A percentile compares a stretch with the other conserved stretches of the same genome.
These are phyloP conservation scores for Daldinia loculata DNA, from an alignment of 495 filamentous ascomycete genomes.

Conservation along the genomic window DNA sequence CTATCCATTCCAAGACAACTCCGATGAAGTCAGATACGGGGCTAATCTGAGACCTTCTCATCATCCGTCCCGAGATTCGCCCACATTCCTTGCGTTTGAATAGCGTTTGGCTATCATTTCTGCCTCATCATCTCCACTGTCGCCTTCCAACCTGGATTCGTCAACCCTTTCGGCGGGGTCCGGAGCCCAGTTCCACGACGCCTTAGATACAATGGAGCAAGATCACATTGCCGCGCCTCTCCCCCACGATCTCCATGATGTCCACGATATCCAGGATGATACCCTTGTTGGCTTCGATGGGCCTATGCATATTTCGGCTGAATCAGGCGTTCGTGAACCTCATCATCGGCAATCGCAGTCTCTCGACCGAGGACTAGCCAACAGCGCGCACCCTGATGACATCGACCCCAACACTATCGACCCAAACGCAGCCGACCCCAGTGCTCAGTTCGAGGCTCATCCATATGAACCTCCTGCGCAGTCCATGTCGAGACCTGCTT, in stretches of 20 bases:
- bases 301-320: slow-evolving; percentile 44
- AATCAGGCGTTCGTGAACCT: slow-evolving; percentile 27
- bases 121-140: slow-evolving; percentile 4
- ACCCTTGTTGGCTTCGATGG: slow-evolving; percentile 52
- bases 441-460: slow-evolving; percentile 53
- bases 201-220: slow-evolving; percentile 60
- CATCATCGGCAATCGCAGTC: slow-evolving; percentile 51
- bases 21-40: slow-evolving; percentile 48
- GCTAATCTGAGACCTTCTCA: slow-evolving; percentile 41
- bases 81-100: slow-evolving; percentile 22
- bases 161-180: slow-evolving; percentile 58
- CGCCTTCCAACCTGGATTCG: slow-evolving; percentile 58
- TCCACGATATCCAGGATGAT: slow-evolving; percentile 47
- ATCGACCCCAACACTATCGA: slow-evolving; percentile 44
- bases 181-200: slow-evolving; percentile 60
- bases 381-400: slow-evolving; percentile 49
- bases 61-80: slow-evolving; percentile 13
- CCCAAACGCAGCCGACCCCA: slow-evolving; percentile 51
- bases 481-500: slow-evolving; percentile 58
- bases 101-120: slow-evolving; percentile 12
- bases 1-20: slow-evolving; percentile 28
- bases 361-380: slow-evolving; percentile 51
- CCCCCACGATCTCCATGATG: slow-evolving; percentile 46
- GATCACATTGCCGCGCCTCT: slow-evolving; percentile 41
- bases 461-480: slow-evolving; percentile 47